Conservation (phyloP, 2,329 filamentous ascomycete species). For the Ascochyta lentis region DNA sequence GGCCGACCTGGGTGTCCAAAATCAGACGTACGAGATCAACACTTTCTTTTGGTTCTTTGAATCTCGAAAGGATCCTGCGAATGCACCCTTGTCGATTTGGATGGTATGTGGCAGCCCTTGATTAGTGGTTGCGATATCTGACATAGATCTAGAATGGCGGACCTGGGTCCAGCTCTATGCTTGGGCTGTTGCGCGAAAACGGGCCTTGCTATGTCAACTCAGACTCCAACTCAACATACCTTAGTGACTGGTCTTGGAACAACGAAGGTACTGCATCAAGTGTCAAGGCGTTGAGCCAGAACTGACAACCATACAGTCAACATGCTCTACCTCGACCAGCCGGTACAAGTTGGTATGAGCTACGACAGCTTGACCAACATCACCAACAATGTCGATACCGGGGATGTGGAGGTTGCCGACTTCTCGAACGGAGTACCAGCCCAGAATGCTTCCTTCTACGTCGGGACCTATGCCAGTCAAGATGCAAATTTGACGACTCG, state of each 20-base stretch:
- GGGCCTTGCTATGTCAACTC: constrained; percentile 42
- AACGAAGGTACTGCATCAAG: constrained; percentile 51
- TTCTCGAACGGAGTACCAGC: constrained; percentile 19
- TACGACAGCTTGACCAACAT: constrained; percentile 37
- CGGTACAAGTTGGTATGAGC: constrained; percentile 64
- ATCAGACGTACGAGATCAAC: constrained; percentile 54
- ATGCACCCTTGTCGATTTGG: constrained; percentile 23
- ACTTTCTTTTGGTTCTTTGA: constrained; percentile 36
- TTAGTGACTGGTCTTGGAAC: constrained; percentile 69
- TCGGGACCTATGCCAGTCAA: constrained; percentile 52
- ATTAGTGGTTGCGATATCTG: not conserved
- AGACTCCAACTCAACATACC: constrained; percentile 58
- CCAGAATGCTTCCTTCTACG: constrained; percentile 11
- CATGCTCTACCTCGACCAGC: constrained; percentile 72
- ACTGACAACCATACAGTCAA: constrained; percentile 29
- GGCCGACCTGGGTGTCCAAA: constrained; percentile 42
- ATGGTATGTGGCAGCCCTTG: not conserved
- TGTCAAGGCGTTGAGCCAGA: not conserved
- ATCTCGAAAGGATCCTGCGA: constrained; percentile 23
- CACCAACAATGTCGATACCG: constrained; percentile 37
- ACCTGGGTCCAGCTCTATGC: constrained; percentile 27
- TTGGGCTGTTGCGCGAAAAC: constrained; percentile 28
- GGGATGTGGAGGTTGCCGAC: constrained; percentile 27
- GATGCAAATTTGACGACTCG: constrained; percentile 55
- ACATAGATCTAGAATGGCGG: constrained; percentile 18